Evolutionary conservation across 352 stramenopile species (phyloP), one percentile per base, ranked within the genome.

Genomic region (Phytopythium kandeliae): DNA sequence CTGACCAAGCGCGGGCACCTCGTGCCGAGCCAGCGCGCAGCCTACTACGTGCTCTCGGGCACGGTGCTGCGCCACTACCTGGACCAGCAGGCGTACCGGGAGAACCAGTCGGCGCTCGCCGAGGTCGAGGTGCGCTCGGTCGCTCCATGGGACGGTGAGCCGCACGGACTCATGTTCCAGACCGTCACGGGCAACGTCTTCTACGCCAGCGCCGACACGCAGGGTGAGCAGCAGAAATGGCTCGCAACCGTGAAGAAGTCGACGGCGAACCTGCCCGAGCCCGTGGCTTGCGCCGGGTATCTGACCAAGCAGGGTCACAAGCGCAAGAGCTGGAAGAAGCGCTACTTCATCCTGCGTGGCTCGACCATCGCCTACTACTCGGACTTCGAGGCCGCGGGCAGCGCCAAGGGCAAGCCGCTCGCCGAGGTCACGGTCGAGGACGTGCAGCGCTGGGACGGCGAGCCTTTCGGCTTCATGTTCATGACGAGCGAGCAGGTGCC

Each of bases 271-370:
- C 59, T 90, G 9, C 84, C 81, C 0, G 78, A 91, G 48, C 85
- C 85, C 0, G 78, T 95, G 9, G 65, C 77, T 6, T 95, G 85
- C 57, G 83, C 82, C 9, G 85, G 85, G 33, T 95, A 92, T 62
- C 58, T 95, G 21, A 94, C 83, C 24, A 95, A 95, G 57, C 85
- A 95, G 67, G 85, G 85, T 24, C 85, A 95, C 62, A 95, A 94
- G 59, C 80, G 85, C 1, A 95, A 95, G 63, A 95, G 83, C 57
- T 95, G 85, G 85, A 95, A 94, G 59, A 95, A 94, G 54, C 80
- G 85, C 0, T 95, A 94, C 56, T 95, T 95, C 47, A 88, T 94
- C 48, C 54, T 95, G 33, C 85, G 85, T 28, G 85, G 85, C 28
- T 77, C 67, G 41, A 58, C 70, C 8, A 74, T 95, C 37, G 67